Conservation (phyloP, 768 basidiomycete species). For the Naganishia friedmannii region DNA sequence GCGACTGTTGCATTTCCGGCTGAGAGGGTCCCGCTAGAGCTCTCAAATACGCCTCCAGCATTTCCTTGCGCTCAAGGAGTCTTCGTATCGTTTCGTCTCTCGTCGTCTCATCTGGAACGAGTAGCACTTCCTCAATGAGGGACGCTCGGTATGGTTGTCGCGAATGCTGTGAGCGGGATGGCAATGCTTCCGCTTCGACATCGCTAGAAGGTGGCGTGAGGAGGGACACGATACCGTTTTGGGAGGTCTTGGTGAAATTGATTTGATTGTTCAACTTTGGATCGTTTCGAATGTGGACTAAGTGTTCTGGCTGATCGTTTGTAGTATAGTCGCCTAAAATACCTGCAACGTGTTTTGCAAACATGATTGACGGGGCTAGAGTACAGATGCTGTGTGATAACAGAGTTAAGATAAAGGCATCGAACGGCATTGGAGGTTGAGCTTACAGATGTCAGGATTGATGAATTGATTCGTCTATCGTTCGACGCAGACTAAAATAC, state of each 20-base stretch:
- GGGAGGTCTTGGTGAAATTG: background rate
- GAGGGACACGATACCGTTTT: background rate
- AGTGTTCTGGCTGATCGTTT: background rate
- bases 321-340: slow-evolving; percentile 12
- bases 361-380: background rate
- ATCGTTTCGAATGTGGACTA: too few relatives aligned
- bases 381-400: background rate
- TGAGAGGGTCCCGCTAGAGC: background rate
- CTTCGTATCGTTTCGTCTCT: background rate
- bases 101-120: background rate
- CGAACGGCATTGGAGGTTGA: background rate
- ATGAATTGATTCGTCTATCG: background rate
- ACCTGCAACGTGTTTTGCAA: background rate
- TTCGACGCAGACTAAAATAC: background rate
- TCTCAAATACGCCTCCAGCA: slow-evolving; percentile 5
- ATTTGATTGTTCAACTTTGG: background rate
- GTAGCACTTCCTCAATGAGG: background rate
- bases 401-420: background rate
- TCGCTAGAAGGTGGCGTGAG: slow-evolving; percentile 11
- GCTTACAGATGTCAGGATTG: background rate
- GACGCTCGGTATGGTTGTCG: background rate
- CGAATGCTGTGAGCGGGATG: background rate
- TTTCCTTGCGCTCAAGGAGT: slow-evolving; percentile 5
- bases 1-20: background rate
- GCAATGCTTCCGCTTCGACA: background rate